Evolutionary conservation across 352 stramenopile species (phyloP).

Genomic region (Pythium dissimile): DNA sequence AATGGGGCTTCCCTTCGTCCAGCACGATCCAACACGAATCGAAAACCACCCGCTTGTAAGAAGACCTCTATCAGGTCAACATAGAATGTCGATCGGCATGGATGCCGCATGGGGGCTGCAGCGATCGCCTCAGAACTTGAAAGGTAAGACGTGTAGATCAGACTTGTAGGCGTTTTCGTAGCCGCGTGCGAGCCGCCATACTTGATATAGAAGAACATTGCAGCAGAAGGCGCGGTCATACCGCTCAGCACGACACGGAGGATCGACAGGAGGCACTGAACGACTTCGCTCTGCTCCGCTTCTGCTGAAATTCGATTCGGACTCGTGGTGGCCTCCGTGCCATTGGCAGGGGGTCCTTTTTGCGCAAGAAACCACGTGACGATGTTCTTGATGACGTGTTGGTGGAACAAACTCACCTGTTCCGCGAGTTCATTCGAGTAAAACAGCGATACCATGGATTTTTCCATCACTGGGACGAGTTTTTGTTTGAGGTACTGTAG

Average conservation of each 20-base stretch:
- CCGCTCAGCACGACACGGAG: conserved; percentile 78
- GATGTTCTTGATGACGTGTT: conserved; percentile 75
- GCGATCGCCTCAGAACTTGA: conserved; percentile 52
- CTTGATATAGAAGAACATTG: conserved; percentile 85
- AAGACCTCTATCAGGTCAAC: conserved; percentile 85
- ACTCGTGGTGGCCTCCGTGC: neutral
- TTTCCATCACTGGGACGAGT: conserved; percentile 71
- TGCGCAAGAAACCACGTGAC: conserved; percentile 57
- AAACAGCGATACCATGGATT: conserved; percentile 67
- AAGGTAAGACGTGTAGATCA: conserved; percentile 77
- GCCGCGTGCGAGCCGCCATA: conserved; percentile 61
- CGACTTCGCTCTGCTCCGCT: conserved; percentile 4
- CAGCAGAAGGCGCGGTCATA: conserved; percentile 40
- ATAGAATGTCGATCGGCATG: conserved; percentile 76
- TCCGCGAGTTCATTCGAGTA: conserved; percentile 65
- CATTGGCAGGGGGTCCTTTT: neutral
- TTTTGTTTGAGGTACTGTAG: conserved; percentile 46
- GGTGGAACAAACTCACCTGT: conserved; percentile 75
- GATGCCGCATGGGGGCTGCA: conserved; percentile 56
- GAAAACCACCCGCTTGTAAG: conserved; percentile 76
- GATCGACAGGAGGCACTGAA: conserved; percentile 54
- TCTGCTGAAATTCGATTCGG: neutral
- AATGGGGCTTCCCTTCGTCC: conserved; percentile 38
- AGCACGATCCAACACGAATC: conserved; percentile 65
- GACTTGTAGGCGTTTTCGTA: conserved; percentile 47